Evolutionary conservation across 331 rosid species (phyloP).

Genomic region (Malus hybrid): DNA sequence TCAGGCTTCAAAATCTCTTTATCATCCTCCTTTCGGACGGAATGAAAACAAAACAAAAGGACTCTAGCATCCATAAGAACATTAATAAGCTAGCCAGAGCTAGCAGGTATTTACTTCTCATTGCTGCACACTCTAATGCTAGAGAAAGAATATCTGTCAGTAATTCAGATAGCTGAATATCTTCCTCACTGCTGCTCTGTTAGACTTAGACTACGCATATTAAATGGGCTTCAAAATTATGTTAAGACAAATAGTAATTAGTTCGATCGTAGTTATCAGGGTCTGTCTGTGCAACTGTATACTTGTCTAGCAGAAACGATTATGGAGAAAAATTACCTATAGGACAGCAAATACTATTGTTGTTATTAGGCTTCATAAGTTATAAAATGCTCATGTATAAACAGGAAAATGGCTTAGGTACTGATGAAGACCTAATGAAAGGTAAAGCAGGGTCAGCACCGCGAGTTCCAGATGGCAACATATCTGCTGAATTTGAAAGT

Average conservation of each 20-base stretch:
- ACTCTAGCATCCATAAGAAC: background rate
- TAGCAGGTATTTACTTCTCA: background rate
- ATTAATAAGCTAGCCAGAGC: background rate
- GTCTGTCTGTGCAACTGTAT: background rate
- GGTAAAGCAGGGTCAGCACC: conserved; percentile 93
- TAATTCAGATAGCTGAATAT: background rate
- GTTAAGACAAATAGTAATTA: background rate
- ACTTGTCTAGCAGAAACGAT: background rate
- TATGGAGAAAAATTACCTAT: background rate
- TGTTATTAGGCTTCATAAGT: background rate
- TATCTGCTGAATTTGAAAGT: conserved; percentile 79
- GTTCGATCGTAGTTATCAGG: background rate
- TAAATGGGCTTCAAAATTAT: background rate
- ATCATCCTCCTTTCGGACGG: too few species aligned
- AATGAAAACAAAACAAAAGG: background rate
- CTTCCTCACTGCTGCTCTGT: background rate
- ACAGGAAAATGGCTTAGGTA: conserved; percentile 2
- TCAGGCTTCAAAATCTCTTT: too few species aligned
- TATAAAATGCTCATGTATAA: background rate
- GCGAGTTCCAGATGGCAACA: conserved; percentile 88
- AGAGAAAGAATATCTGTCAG: background rate
- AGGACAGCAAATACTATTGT: background rate
- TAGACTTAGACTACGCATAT: background rate
- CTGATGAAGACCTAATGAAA: conserved; percentile 64
- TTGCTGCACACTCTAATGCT: background rate